A percentile compares a stretch with the other conserved stretches of the same genome.
Conservation (phyloP, 176 grass and related monocot genomes). For the Rhynchospora pubera region DNA sequence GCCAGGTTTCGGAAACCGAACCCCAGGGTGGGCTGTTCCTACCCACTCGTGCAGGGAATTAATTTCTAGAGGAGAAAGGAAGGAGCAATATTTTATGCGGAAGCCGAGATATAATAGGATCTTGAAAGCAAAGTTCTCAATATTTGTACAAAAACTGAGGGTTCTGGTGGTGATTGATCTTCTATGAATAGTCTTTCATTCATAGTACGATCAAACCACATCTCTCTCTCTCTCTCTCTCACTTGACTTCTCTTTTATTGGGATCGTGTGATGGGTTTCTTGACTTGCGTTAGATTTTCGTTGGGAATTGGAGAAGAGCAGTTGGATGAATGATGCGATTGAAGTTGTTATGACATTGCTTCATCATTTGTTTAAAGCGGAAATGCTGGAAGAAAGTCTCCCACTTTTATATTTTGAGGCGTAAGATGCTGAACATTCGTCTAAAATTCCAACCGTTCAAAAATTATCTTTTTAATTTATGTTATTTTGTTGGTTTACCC, state of each 20-base stretch:
- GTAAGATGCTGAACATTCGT: not conserved
- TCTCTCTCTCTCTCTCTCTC: not conserved
- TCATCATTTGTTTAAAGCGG: not conserved
- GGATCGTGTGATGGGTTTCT: conserved; percentile 6
- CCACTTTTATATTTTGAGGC: not conserved
- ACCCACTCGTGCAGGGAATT: conserved; percentile 20
- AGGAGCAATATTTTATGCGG: not conserved
- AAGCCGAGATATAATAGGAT: conserved; percentile 11
- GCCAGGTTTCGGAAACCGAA: conserved; percentile 23
- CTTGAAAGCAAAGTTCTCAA: conserved; percentile 10
- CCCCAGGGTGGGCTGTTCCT: conserved; percentile 30
- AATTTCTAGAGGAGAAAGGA: not conserved
- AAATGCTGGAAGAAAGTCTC: not conserved
- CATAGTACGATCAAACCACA: conserved; percentile 12
- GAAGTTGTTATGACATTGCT: conserved; percentile 5
- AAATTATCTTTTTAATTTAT: conserved; percentile 24
- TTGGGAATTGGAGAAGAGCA: conserved; percentile 28
- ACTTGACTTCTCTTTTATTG: conserved; percentile 15
- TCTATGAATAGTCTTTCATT: conserved; percentile 29
- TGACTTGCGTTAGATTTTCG: conserved; percentile 23
- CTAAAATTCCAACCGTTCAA: conserved; percentile 10
- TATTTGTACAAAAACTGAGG: not conserved
- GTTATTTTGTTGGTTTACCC: not conserved
- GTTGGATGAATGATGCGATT: conserved; percentile 24
- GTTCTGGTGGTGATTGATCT: conserved; percentile 15